Conservation (phyloP, 257 asterid genomes). For the Verbascum thapsus region DNA sequence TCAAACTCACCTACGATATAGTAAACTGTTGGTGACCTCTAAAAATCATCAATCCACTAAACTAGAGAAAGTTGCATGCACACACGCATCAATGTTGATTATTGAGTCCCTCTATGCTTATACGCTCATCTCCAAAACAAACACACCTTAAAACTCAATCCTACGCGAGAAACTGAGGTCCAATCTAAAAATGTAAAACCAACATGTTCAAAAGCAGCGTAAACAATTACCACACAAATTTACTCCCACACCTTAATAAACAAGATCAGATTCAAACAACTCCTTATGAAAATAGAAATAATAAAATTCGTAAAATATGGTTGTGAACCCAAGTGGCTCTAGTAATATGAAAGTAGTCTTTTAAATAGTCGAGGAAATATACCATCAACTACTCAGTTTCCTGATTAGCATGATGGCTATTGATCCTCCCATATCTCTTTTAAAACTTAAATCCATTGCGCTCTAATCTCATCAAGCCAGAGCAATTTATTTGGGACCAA, state of each 20-base stretch:
- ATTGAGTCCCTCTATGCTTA: no score
- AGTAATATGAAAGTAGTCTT: slow-evolving; percentile 19
- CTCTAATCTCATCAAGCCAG: not conserved
- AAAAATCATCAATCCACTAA: not conserved
- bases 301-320: not conserved
- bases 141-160: not conserved
- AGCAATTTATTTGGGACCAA: slow-evolving; percentile 63
- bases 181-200: not conserved
- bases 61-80: not conserved
- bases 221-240: slow-evolving; percentile 20
- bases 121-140: not conserved
- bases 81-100: no score
- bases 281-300: not conserved
- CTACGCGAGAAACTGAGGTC: no score
- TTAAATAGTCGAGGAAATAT: slow-evolving; percentile 33
- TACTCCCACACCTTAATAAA: slow-evolving; percentile 22
- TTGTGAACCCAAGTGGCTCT: slow-evolving; percentile 11
- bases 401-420: slow-evolving; percentile 22
- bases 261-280: slow-evolving; percentile 20
- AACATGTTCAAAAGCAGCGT: not conserved
- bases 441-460: no score
- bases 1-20: no score
- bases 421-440: slow-evolving; percentile 34
- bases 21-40: not conserved
- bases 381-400: slow-evolving; percentile 28